Conservation (phyloP, 106 monocot species). For the Dactylorhiza incarnata region DNA sequence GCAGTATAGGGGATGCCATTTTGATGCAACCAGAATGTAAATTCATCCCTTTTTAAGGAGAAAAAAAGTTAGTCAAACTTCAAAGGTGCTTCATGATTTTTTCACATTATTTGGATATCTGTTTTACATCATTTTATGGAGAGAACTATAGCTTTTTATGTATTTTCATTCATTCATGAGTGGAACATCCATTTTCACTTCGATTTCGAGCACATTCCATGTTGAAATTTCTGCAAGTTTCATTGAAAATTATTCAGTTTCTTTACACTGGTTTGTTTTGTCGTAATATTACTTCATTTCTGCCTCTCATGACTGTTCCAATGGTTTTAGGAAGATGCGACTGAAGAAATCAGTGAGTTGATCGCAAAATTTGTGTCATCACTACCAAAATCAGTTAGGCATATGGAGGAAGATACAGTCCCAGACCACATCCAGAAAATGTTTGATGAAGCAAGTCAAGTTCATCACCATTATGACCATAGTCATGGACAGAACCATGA, state of each 20-base stretch:
- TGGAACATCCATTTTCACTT: neutral
- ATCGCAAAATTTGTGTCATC: conserved; percentile 20
- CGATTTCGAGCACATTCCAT: conserved; percentile 1
- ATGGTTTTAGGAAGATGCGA: conserved; percentile 20
- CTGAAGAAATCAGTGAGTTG: conserved; percentile 18
- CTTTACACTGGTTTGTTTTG: neutral
- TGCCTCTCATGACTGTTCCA: neutral
- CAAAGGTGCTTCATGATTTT: no score
- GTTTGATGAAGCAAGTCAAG: conserved; percentile 10
- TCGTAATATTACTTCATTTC: neutral
- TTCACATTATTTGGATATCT: no score
- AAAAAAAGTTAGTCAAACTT: no score
- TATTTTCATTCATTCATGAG: neutral
- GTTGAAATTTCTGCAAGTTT: neutral
- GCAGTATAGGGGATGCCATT: no score
- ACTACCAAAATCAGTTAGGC: conserved; percentile 17
- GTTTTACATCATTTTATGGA: neutral
- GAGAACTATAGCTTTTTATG: neutral
- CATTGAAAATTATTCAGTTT: neutral
- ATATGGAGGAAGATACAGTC: conserved; percentile 6
- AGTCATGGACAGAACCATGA: conserved; percentile 8
- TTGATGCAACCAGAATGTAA: no score
- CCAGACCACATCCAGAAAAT: conserved; percentile 15
- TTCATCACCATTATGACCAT: conserved; percentile 8
- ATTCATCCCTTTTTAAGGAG: no score